These are phyloP conservation scores for Arthromyces matolae DNA, from an alignment of 768 basidiomycete genomes.

Conservation along the genomic window DNA sequence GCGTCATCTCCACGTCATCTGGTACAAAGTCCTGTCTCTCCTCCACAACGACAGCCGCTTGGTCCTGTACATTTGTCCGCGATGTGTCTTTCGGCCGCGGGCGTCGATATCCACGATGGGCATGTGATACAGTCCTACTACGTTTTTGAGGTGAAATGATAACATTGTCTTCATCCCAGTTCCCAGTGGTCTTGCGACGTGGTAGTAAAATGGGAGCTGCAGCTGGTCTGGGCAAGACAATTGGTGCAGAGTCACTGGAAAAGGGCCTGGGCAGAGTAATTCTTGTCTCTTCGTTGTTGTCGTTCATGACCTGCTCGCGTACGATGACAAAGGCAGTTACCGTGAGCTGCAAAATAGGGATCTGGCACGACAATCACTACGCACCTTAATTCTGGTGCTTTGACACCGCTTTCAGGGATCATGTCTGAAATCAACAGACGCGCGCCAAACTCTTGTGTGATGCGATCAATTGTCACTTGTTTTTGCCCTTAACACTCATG, in stretches of 20 bases:
- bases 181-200: background rate
- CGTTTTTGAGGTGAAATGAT: background rate
- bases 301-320: no score
- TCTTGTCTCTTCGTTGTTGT: no score
- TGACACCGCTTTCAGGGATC: background rate
- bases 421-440: no score
- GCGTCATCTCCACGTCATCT: background rate
- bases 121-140: background rate
- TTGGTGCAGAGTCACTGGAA: background rate
- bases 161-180: background rate
- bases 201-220: background rate
- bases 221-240: background rate
- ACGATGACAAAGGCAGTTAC: no score
- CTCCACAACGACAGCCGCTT: background rate
- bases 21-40: background rate
- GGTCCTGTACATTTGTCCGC: background rate
- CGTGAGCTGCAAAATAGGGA: no score
- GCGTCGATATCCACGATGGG: background rate
- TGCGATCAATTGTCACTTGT: background rate
- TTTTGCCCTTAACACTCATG: no score
- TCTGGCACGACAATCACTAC: background rate
- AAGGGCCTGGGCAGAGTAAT: background rate
- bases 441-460: background rate
- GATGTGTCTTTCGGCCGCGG: background rate
- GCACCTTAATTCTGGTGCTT: background rate